Conservation (phyloP, 139 green algal species). For the Tetraselmis chui region DNA sequence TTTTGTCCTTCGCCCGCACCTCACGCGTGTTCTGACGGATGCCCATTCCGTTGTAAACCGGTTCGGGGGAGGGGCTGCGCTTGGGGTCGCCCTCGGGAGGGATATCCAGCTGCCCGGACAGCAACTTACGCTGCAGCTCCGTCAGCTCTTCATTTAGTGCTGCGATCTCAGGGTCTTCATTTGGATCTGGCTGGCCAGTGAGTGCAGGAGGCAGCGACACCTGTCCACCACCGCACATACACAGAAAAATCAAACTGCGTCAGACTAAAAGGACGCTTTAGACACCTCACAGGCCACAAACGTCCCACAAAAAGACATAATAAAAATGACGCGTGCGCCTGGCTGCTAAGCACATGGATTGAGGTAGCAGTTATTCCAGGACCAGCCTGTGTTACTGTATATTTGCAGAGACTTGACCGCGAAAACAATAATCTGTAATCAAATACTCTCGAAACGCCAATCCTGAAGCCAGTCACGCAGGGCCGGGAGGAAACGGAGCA, state of each 20-base stretch:
- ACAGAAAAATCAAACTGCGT: background rate
- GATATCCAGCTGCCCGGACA: conserved; percentile 36
- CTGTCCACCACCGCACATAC: background rate
- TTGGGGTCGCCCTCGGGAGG: conserved; percentile 52
- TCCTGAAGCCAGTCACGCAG: too few species aligned
- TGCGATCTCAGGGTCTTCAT: conserved; percentile 36
- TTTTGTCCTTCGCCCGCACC: conserved; percentile 68
- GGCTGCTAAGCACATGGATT: background rate
- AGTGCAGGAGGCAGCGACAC: conserved; percentile 37
- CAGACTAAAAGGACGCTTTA: background rate
- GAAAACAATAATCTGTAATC: background rate
- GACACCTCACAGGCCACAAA: background rate
- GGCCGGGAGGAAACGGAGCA: too few species aligned
- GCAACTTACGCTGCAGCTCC: conserved; percentile 38
- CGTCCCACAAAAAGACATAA: background rate
- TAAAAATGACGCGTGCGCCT: too few species aligned
- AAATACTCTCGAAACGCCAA: too few species aligned
- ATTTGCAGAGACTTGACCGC: too few species aligned
- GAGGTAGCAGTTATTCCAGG: background rate
- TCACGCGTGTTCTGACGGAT: conserved; percentile 87
- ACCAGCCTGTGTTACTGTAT: too few species aligned
- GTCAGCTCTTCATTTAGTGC: conserved; percentile 35
- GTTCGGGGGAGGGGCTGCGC: conserved; percentile 82
- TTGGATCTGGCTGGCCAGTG: conserved; percentile 16
- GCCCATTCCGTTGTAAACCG: conserved; percentile 85